A percentile compares a stretch with the other conserved stretches of the same genome.
Evolutionary conservation across 2,329 filamentous ascomycete genomes (phyloP).

Genomic region (Colletotrichum tamarilloi): DNA sequence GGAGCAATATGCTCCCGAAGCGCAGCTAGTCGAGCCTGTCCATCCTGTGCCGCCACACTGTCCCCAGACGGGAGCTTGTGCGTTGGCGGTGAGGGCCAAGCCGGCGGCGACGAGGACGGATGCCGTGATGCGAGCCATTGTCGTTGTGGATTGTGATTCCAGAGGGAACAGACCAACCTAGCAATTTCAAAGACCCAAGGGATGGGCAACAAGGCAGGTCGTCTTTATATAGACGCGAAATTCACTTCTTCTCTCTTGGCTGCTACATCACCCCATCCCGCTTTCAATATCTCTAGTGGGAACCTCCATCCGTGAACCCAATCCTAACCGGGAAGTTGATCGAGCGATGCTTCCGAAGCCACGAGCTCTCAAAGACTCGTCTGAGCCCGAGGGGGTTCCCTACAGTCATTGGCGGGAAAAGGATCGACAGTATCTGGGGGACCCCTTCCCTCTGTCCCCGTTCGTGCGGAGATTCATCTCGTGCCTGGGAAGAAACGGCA

Average conservation of each 20-base stretch:
- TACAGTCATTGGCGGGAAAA: constrained; percentile 26
- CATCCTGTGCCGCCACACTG: constrained; percentile 56
- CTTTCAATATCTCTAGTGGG: not conserved
- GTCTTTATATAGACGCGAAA: not conserved
- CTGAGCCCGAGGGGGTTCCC: not conserved
- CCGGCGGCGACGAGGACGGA: constrained; percentile 3
- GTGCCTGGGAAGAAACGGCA: not conserved
- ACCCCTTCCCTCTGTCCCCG: not conserved
- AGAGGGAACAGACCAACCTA: not conserved
- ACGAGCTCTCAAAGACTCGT: not conserved
- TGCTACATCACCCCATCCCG: not conserved
- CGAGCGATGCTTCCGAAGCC: not conserved
- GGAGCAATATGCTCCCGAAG: constrained; percentile 52
- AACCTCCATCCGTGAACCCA: not conserved
- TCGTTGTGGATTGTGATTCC: not conserved
- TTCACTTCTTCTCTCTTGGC: not conserved
- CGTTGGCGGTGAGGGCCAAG: constrained; percentile 9
- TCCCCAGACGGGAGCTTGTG: constrained; percentile 36
- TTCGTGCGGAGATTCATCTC: constrained; percentile 1
- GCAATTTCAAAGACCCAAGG: not conserved
- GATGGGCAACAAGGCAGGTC: not conserved
- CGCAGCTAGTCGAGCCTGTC: constrained; percentile 51
- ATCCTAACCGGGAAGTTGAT: not conserved
- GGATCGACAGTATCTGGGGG: not conserved
- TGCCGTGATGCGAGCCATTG: constrained; percentile 25